phyloP scores from a whole-genome alignment of 2,329 filamentous ascomycete genomes.

The Huntiella decipiens region DNA sequence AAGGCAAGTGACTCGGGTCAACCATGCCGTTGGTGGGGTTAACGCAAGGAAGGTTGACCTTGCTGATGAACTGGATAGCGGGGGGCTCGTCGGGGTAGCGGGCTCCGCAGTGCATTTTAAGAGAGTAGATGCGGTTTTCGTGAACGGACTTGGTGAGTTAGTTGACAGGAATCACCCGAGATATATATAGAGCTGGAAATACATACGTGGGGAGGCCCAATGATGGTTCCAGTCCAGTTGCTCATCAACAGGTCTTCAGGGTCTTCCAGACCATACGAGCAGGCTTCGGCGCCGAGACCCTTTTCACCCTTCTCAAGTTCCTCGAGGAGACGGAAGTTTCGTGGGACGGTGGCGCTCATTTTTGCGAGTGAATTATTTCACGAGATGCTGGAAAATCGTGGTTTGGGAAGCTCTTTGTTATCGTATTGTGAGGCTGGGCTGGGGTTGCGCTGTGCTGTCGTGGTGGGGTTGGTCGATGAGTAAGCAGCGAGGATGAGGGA shows the following conservation, averaged over 20 bases:
- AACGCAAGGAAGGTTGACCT: conserved; percentile 93
- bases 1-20: conserved; percentile 65
- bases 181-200: neutral
- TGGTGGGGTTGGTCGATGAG: no score
- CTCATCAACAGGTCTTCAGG: conserved; percentile 91
- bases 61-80: conserved; percentile 77
- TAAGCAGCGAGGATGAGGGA: neutral
- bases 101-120: conserved; percentile 87
- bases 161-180: neutral
- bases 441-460: no score
- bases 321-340: conserved; percentile 91
- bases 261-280: conserved; percentile 89
- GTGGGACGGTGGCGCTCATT: conserved; percentile 47
- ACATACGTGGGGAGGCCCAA: conserved; percentile 85
- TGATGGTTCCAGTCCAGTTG: conserved; percentile 96
- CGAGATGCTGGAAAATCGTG: neutral
- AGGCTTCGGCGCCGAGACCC: conserved; percentile 85
- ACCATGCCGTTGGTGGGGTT: conserved; percentile 64
- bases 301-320: conserved; percentile 99
- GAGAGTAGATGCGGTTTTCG: conserved; percentile 96
- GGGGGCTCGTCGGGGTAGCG: conserved; percentile 81
- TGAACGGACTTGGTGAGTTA: conserved; percentile 52
- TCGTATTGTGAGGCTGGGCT: neutral
- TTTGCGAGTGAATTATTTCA: conserved; percentile 15
- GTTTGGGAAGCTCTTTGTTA: neutral